Base-by-base conservation (phyloP, 2,329 filamentous ascomycete genomes). In the Podosphaera fusca region DNA sequence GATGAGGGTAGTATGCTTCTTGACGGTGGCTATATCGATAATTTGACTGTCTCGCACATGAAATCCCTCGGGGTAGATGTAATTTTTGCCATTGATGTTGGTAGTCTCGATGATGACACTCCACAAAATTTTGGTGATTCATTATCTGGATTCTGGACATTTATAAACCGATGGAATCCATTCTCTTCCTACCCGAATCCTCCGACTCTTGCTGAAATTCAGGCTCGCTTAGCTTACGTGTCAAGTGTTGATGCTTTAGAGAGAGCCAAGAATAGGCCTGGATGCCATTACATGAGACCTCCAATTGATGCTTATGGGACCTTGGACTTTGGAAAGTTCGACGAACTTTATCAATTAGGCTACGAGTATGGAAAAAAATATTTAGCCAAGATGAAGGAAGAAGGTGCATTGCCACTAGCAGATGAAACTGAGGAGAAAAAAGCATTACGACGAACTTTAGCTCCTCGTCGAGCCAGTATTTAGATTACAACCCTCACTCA, bases 1-100 rank as follows among this genome's bases (percentile, higher is more conserved):
- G 92, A 98, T 66, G 90, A 98, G 65, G 92, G 94, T 31, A 90
- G 83, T 72, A 94, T 98, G 88, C 75, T 98, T 1, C 77, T 98
- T 0, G 92, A 98, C 64, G 92, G 92, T 47, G 92, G 92, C 14
- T 98, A 98, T 68, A 83, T 96, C 56, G 92, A 98, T 74, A 98
- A 98, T 64, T 73, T 98, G 58, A 96, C 92, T 0, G 94, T 98
- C 21, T 84, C 87, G 12, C 89, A 96, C 69, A 98, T 98, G 92
- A 95, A 94, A 69, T 84, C 82, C 2, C 76, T 98, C 0, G 92
- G 92, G 0, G 88, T 88, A 9, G 87, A 95, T 65, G 81, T 92
- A 50, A 94, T 98, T 61, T 95, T 98, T 67, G 92, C 92, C 0
- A 79, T 98, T 34, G 92, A 98, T 65, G 92, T 98, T 0, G 94